These are phyloP conservation scores for Globisporangium paroecandrum DNA, from an alignment of 352 stramenopile genomes.

Conservation along the genomic window DNA sequence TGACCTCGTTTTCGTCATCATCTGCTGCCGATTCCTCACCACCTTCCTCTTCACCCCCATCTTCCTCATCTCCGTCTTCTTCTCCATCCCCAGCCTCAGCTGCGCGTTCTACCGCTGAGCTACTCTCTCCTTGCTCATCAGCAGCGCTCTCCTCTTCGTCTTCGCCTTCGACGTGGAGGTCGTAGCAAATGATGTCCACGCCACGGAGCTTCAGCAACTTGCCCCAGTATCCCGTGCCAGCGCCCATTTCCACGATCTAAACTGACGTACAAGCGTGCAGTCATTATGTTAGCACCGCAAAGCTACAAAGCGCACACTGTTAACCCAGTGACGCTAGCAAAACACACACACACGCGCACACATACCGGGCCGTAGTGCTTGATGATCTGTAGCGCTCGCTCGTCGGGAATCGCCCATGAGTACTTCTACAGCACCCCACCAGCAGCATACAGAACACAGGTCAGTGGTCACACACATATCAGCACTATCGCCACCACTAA, in stretches of 20 bases:
- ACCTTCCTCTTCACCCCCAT: slow-evolving; percentile 25
- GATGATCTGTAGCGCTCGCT: slow-evolving; percentile 85
- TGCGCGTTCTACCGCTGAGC: slow-evolving; percentile 21
- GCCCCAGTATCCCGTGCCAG: slow-evolving; percentile 89
- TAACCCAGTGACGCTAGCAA: not conserved
- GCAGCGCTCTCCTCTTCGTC: slow-evolving; percentile 29
- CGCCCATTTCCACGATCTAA: slow-evolving; percentile 89
- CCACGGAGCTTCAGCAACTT: slow-evolving; percentile 67
- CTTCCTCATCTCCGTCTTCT: slow-evolving; percentile 21
- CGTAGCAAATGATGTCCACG: slow-evolving; percentile 86
- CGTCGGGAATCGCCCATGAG: slow-evolving; percentile 90
- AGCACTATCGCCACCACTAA: not conserved
- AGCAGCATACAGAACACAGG: not conserved
- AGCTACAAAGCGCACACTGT: not conserved
- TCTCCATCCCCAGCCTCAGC: slow-evolving; percentile 28
- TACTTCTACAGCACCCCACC: slow-evolving; percentile 61
- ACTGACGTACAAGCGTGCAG: not conserved
- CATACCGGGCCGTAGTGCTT: slow-evolving; percentile 86
- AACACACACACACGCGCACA: not conserved
- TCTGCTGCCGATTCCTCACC: slow-evolving; percentile 24
- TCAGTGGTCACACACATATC: slow-evolving; percentile 5
- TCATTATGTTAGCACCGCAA: not conserved
- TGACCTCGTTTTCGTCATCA: slow-evolving; percentile 19
- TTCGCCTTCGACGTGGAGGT: slow-evolving; percentile 70
- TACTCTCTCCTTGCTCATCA: slow-evolving; percentile 18